A percentile compares a stretch with the other conserved stretches of the same genome.
Conservation (phyloP, 352 stramenopile genomes). For the Thalassiosira hispida region DNA sequence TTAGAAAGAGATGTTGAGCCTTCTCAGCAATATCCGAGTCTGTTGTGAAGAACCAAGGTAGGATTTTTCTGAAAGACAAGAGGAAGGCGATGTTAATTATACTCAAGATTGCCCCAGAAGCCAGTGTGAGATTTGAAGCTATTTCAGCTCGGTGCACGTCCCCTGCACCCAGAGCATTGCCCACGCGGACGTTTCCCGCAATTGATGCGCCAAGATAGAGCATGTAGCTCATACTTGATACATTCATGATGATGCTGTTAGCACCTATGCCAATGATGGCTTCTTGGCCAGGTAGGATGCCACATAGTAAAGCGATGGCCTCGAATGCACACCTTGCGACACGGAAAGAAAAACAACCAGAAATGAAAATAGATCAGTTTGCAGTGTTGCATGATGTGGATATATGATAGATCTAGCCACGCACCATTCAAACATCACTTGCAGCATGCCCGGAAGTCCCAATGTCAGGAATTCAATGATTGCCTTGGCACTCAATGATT, state of each 20-base stretch:
- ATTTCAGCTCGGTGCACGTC: constrained; percentile 83
- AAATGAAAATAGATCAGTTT: constrained; percentile 1
- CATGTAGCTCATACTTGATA: constrained; percentile 84
- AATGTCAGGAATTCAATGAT: constrained; percentile 87
- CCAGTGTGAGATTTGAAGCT: constrained; percentile 69
- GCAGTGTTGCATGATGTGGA: too few species aligned
- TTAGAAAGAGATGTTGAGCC: constrained; percentile 69
- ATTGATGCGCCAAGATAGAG: constrained; percentile 85
- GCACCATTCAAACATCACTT: constrained; percentile 90
- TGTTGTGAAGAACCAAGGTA: constrained; percentile 80
- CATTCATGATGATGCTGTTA: constrained; percentile 87
- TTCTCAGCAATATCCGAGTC: constrained; percentile 58
- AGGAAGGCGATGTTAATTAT: constrained; percentile 65
- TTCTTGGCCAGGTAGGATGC: constrained; percentile 80
- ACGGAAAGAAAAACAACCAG: neutral
- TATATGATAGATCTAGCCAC: too few species aligned
- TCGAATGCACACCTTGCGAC: constrained; percentile 77
- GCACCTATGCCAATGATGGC: constrained; percentile 88
- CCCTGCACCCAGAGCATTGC: constrained; percentile 88
- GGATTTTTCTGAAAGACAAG: constrained; percentile 63
- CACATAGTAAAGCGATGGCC: constrained; percentile 83
- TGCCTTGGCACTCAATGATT: constrained; percentile 72
- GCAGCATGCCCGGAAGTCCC: constrained; percentile 86
- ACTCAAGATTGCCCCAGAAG: constrained; percentile 11
- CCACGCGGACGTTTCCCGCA: constrained; percentile 87